Evolutionary conservation across 345 rosid genomes (phyloP).

Genomic region (Populus nigra): DNA sequence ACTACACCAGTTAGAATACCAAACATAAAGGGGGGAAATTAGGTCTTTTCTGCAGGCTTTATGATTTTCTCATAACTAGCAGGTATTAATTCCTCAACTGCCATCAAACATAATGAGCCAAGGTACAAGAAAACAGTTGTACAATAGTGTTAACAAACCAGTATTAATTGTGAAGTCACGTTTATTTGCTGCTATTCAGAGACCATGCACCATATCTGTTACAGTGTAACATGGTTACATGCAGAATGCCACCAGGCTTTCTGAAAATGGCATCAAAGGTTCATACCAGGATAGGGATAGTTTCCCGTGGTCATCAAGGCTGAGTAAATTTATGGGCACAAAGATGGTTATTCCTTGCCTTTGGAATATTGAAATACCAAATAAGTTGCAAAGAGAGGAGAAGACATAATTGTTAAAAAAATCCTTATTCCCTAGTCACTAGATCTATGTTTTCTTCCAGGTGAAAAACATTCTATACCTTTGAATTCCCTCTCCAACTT

Average conservation of each 20-base stretch:
- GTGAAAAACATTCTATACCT: constrained; percentile 43
- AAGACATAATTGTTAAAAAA: not conserved
- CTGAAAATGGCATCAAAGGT: not conserved
- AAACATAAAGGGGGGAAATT: not conserved
- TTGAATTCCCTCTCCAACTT: constrained; percentile 95
- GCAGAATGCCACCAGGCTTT: not conserved
- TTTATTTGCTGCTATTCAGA: not conserved
- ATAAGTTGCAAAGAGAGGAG: not conserved
- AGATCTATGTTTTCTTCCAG: not conserved
- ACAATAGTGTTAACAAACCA: too few relatives aligned
- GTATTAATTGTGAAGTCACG: not conserved
- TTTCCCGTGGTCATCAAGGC: not conserved
- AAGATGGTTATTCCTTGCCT: not conserved
- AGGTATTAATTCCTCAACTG: not conserved
- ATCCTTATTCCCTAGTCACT: constrained; percentile 1
- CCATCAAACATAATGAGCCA: not conserved
- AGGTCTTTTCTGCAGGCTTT: not conserved
- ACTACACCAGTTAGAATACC: not conserved
- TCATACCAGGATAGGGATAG: not conserved
- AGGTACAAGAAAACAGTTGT: not conserved
- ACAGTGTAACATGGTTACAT: not conserved
- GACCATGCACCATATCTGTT: not conserved
- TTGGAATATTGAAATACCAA: not conserved
- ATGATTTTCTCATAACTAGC: not conserved
- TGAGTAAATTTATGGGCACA: too few relatives aligned